phyloP scores from a whole-genome alignment of 2,329 filamentous ascomycete genomes.

The Penicillium sp. region DNA sequence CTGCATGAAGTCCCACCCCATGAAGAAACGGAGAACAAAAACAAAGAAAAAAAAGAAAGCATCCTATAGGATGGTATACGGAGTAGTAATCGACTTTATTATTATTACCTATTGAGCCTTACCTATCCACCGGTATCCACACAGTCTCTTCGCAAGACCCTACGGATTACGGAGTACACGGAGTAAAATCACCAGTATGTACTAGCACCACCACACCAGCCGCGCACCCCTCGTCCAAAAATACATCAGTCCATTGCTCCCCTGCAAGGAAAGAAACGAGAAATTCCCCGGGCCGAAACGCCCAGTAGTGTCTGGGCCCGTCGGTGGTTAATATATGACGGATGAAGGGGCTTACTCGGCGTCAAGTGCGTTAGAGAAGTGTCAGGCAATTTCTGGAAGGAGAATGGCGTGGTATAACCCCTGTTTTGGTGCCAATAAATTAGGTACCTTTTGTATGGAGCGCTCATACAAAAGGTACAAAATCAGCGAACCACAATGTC shows the following conservation, averaged over 20 bases:
- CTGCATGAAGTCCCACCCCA: not conserved
- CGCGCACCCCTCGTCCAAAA: not conserved
- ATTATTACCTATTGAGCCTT: no score
- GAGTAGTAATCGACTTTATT: not conserved
- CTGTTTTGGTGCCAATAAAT: not conserved
- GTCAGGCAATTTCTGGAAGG: not conserved
- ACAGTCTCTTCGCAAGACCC: not conserved
- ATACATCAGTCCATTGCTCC: slow-evolving; percentile 6
- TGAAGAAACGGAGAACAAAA: not conserved
- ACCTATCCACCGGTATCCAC: not conserved
- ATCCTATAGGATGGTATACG: not conserved
- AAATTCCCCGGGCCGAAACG: not conserved
- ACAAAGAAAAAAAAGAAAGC: not conserved
- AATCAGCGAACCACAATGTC: not conserved
- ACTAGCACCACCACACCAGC: not conserved
- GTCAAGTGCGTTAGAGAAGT: not conserved
- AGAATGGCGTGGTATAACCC: not conserved
- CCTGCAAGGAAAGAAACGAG: slow-evolving; percentile 4
- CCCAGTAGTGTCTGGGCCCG: not conserved
- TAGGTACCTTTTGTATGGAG: not conserved
- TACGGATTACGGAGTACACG: not conserved
- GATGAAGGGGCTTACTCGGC: not conserved
- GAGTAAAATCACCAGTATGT: not conserved
- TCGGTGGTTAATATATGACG: not conserved
- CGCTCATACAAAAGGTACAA: not conserved